Evolutionary conservation across 179 eudicot genomes (phyloP), one percentile per base, ranked within the genome.

Genomic region (Silene coronaria): DNA sequence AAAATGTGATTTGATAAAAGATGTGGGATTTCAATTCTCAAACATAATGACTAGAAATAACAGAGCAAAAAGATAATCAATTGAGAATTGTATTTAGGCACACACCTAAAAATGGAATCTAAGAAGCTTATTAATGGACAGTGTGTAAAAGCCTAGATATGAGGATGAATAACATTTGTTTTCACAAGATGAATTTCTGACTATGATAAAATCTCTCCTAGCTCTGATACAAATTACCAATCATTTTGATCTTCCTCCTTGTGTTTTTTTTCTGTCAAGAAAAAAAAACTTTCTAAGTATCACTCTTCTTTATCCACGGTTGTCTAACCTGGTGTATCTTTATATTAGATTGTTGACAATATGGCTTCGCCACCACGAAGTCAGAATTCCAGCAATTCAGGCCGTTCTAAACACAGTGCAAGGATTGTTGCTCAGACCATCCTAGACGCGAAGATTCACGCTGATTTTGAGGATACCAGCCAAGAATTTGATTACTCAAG

Each of bases 391-490:
- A 85, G 48, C 78, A 92, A 79, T 60, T 77, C 92, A 8, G 80
- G 84, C 8, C 87, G 90, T 62, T 78, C 96, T 32, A 90, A 85
- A 76, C 91, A 95, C 73, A 81, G 91, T 82, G 87, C 90, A 12
- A 84, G 95, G 80, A 79, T 93, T 22, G 78, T 88, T 57, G 92
- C 96, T 63, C 99, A 90, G 77, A 95, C 99, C 10, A 83, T 90
- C 34, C 84, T 86, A 23, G 99, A 95, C 62, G 99, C 97, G 38
- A 89, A 88, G 83, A 84, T 95, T 78, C 96, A 95, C 62, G 93
- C 97, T 22, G 91, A 95, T 68, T 95, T 86, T 69, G 99, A 95
- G 70, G 90, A 86, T 81, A 90, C 96, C 0, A 86, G 90, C 22
- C 82, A 80, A 48, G 83, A 91, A 5, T 95, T 95, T 64, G 99